Base-by-base conservation (phyloP, 441 rosid species). In the Croton setiger region DNA sequence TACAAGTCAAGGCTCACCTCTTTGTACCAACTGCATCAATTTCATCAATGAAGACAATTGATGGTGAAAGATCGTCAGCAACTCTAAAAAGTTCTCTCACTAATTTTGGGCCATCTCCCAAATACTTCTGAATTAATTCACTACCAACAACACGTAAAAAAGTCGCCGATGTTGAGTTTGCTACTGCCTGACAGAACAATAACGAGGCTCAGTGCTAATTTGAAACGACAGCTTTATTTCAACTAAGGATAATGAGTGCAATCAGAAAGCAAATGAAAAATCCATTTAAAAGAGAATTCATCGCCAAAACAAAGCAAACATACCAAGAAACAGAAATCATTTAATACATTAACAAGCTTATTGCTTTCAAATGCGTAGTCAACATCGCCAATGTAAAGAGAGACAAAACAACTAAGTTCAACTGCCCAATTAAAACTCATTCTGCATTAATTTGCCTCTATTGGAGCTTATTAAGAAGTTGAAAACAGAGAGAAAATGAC, bases 91-190 rank as follows among this genome's bases (percentile, higher is more conserved):
- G 96, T 75, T 92, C 98, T 71, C 98, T 84, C 65, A 92, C 97
- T 63, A 93, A 76, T 76, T 90, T 90, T 21, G 96, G 96, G 65
- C 97, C 98, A 67, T 94, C 99, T 72, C 97, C 98, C 75, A 94
- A 73, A 79, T 94, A 92, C 78, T 94, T 94, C 63, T 94, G 99
- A 77, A 94, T 90, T 59, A 94, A 80, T 74, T 94, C 99, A 75
- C 96, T 88, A 51, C 99, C 99, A 74, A 94, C 96, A 73, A 94
- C 97, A 65, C 96, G 94, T 68, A 94, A 82, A 85, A 94, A 94
- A 49, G 98, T 90, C 7, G 99, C 96, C 36, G 99, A 87, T 51
- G 99, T 94, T 64, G 98, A 92, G 75, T 94, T 92, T 0, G 97
- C 97, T 69, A 94, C 97, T 0, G 98, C 99, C 99, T 94, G 79